Percentiles rank a stretch among this genome's conserved stretches.
phyloP scores from a whole-genome alignment of 2,329 filamentous ascomycete genomes.

The Ascomycota sp. region DNA sequence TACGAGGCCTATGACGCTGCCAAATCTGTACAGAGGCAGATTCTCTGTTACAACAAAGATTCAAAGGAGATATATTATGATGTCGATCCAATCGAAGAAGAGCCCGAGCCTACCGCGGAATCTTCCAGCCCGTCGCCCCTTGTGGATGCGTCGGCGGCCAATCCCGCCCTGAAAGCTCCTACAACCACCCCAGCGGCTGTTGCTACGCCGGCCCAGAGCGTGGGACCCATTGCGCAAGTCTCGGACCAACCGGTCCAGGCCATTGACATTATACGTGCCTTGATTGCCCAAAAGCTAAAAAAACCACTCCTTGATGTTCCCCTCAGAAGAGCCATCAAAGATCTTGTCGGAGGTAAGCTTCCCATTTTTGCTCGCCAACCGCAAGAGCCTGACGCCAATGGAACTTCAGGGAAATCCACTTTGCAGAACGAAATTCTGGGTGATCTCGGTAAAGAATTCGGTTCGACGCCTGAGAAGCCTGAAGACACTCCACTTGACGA shows the following conservation, averaged over 20 bases:
- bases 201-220: conserved; percentile 42
- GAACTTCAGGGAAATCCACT: conserved; percentile 67
- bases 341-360: conserved; percentile 77
- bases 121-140: conserved; percentile 26
- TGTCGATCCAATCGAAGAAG: conserved; percentile 84
- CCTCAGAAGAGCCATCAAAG: conserved; percentile 91
- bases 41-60: conserved; percentile 98
- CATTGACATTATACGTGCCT: conserved; percentile 67
- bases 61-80: conserved; percentile 99
- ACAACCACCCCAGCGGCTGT: conserved; percentile 34
- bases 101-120: conserved; percentile 42
- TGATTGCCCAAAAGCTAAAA: conserved; percentile 96
- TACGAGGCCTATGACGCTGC: conserved; percentile 98
- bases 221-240: conserved; percentile 73
- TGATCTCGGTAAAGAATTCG: conserved; percentile 95
- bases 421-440: conserved; percentile 97
- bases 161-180: conserved; percentile 16
- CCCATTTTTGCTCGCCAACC: neutral
- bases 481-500: conserved; percentile 96
- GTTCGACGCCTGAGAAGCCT: conserved; percentile 92
- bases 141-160: conserved; percentile 30
- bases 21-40: conserved; percentile 87
- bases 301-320: conserved; percentile 79
- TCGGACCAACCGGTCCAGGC: conserved; percentile 75
- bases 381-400: neutral